Evolutionary conservation across 164 flowering plant species (phyloP), one percentile per base, ranked within the genome.

Genomic region (Chimonanthus praecox): DNA sequence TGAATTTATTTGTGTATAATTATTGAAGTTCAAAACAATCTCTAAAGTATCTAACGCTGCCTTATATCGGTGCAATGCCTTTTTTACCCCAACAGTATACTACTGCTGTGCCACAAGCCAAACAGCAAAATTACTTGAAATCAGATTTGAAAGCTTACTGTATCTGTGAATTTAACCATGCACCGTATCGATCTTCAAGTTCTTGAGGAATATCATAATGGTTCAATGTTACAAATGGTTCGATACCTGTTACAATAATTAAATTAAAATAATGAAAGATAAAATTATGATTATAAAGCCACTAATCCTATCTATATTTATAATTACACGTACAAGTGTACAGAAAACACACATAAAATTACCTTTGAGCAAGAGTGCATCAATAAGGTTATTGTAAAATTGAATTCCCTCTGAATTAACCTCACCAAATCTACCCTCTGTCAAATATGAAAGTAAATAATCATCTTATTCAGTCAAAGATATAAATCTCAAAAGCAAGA

Each of bases 351-450:
- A 33, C 33, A 33, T 33, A 4, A n/a, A n/a, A 2, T 68, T 68
- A 68, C 70, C 70, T 82, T 78, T 84, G 1, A 11, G 70, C 47
- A 88, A 73, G 20, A 87, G 85, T 44, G 82, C 82, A 73, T 88
- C 80, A 3, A 89, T 89, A 49, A 88, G 77, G 33, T 78, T 83
- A 85, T 83, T 85, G 64, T 88, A 89, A 71, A 72, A 69, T 5
- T 77, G 54, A 46, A 88, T 82, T 48, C 90, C 92, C 6, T 71
- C 80, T 6, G 13, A 13, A 69, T 88, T 89, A 8, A 87, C 77
- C 2, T 71, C 73, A 51, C 90, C 92, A 76, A 79, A 85, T 78
- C 87, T 82, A 3, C 90, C 91, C 58, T 71, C 70, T 68, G 51
- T 68, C 48, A 16, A 47, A 44, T 6, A 33, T 33, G 0, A 33